Conservation (phyloP, 257 asterid genomes). For the Eucommia ulmoides region DNA sequence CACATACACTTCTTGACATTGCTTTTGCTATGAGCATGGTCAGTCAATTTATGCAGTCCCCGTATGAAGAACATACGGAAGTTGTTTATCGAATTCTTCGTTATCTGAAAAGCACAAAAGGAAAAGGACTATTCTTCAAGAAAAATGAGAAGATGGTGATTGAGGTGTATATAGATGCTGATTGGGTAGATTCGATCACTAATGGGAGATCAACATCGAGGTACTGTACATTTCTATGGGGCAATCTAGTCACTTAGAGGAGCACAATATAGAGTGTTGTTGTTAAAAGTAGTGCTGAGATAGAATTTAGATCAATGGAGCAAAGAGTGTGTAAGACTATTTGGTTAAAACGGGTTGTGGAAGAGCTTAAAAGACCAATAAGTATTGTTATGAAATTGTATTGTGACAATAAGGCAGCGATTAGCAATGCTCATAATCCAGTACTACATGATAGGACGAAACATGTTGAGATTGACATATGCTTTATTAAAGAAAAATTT, state of each 20-base stretch:
- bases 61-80: background rate
- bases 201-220: background rate
- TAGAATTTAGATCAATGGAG: background rate
- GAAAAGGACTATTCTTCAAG: background rate
- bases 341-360: background rate
- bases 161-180: background rate
- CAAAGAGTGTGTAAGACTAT: background rate
- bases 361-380: background rate
- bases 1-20: background rate
- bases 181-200: background rate
- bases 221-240: background rate
- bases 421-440: background rate
- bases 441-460: constrained; percentile 3
- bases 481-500: background rate
- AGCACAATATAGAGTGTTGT: background rate
- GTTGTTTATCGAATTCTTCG: background rate
- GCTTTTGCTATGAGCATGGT: background rate
- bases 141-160: background rate
- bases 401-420: constrained; percentile 1
- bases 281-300: background rate
- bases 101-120: background rate
- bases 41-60: background rate
- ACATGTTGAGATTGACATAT: background rate
- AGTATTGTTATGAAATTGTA: background rate
- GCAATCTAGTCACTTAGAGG: background rate